phyloP scores from a whole-genome alignment of 768 basidiomycete genomes.

The Leccinum longicurvipes region DNA sequence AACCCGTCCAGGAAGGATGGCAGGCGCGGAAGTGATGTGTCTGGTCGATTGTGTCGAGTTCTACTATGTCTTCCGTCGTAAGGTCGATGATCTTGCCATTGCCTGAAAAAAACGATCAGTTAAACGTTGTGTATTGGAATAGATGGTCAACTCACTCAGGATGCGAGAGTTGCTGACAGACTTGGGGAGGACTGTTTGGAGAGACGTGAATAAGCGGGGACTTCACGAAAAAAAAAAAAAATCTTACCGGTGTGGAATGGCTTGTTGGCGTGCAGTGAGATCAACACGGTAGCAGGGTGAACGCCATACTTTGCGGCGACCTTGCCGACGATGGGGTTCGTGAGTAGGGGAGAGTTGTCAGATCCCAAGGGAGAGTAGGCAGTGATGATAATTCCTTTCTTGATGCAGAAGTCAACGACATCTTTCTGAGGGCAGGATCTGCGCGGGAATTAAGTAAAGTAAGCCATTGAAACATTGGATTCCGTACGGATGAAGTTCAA shows the following conservation, averaged over 20 bases:
- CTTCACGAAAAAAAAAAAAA: not conserved
- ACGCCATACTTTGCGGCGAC: constrained; percentile 63
- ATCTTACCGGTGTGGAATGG: constrained; percentile 47
- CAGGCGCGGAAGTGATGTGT: constrained; percentile 61
- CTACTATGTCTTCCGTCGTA: constrained; percentile 54
- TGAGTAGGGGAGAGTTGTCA: constrained; percentile 66
- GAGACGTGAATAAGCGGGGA: not conserved
- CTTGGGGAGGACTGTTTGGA: constrained; percentile 59
- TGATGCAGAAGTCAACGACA: constrained; percentile 54
- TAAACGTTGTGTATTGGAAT: not conserved
- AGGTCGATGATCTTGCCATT: constrained; percentile 64
- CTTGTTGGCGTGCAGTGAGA: constrained; percentile 72
- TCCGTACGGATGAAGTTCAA: constrained; percentile 65
- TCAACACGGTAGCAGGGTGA: constrained; percentile 58
- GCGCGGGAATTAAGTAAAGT: not conserved
- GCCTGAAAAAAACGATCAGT: constrained; percentile 30
- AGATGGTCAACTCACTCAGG: constrained; percentile 35
- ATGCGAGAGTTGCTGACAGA: constrained; percentile 74
- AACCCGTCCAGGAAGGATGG: constrained; percentile 62
- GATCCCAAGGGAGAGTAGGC: constrained; percentile 82
- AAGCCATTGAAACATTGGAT: constrained; percentile 17
- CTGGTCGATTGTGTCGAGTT: constrained; percentile 61
- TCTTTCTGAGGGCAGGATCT: not conserved
- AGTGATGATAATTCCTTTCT: constrained; percentile 67
- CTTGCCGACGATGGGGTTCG: constrained; percentile 54